Percentiles rank a stretch among this genome's conserved stretches.
phyloP scores from a whole-genome alignment of 2,329 filamentous ascomycete genomes.

The Venturia carpophila region DNA sequence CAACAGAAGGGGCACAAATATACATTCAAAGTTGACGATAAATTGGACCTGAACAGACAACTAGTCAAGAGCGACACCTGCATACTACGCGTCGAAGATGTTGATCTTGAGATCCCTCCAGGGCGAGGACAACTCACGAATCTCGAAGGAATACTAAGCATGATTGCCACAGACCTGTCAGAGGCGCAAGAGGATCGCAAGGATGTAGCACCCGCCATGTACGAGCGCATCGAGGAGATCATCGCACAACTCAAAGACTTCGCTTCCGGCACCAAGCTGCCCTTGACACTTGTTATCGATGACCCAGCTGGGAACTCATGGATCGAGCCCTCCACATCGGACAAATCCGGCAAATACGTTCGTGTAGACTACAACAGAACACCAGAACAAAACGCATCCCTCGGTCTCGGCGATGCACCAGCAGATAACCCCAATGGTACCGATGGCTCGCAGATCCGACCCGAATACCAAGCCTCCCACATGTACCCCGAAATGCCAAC shows the following conservation, averaged over 20 bases:
- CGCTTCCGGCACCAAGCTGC: slow-evolving; percentile 66
- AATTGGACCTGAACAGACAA: slow-evolving; percentile 72
- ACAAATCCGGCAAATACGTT: slow-evolving; percentile 80
- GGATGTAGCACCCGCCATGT: slow-evolving; percentile 67
- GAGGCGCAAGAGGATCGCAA: slow-evolving; percentile 77
- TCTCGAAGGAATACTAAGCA: slow-evolving; percentile 76
- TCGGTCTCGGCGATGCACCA: slow-evolving; percentile 56
- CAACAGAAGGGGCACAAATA: slow-evolving; percentile 83
- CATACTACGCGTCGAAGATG: slow-evolving; percentile 76
- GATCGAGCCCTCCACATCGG: slow-evolving; percentile 73
- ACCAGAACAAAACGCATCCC: slow-evolving; percentile 73
- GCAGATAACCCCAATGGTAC: slow-evolving; percentile 27
- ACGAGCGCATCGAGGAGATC: slow-evolving; percentile 67
- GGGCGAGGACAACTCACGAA: slow-evolving; percentile 90
- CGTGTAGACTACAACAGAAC: slow-evolving; percentile 79
- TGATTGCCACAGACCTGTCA: slow-evolving; percentile 72
- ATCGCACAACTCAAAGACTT: slow-evolving; percentile 69
- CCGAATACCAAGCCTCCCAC: slow-evolving; percentile 43
- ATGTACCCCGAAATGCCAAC: slow-evolving; percentile 38
- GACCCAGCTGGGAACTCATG: slow-evolving; percentile 94
- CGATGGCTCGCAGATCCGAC: slow-evolving; percentile 46
- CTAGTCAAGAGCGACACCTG: slow-evolving; percentile 90
- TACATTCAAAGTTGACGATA: slow-evolving; percentile 66
- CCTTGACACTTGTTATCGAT: slow-evolving; percentile 81
- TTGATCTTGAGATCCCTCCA: slow-evolving; percentile 87